Evolutionary conservation across 2,329 filamentous ascomycete species (phyloP).

Genomic region (Paramyrothecium sp.): DNA sequence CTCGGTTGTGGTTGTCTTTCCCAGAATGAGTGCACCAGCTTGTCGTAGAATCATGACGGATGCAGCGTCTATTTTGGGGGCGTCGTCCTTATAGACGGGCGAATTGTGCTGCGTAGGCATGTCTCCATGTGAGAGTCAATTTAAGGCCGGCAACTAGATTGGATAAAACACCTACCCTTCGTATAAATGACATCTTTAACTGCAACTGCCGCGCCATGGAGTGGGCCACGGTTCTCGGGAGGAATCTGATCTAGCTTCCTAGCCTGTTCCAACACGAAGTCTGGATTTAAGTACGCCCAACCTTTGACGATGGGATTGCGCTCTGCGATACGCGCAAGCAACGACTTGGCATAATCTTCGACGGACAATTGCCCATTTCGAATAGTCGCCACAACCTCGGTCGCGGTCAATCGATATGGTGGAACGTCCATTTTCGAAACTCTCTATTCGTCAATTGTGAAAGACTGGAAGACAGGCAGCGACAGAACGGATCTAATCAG

Average conservation of each 20-base stretch:
- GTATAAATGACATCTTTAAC: constrained; percentile 61
- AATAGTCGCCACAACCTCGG: constrained; percentile 35
- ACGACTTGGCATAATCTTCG: constrained; percentile 46
- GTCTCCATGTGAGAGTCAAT: constrained; percentile 26
- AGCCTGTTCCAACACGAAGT: constrained; percentile 46
- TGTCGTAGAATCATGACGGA: constrained; percentile 49
- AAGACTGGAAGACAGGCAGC: too few species aligned
- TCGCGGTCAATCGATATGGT: constrained; percentile 33
- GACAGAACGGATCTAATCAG: too few species aligned
- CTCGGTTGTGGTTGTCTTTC: constrained; percentile 56
- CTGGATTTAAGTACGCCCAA: constrained; percentile 46
- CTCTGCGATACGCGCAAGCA: constrained; percentile 41
- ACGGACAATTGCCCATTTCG: constrained; percentile 41
- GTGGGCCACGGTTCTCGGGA: constrained; percentile 42
- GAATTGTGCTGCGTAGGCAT: constrained; percentile 60
- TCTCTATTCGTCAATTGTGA: too few species aligned
- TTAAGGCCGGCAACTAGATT: not conserved
- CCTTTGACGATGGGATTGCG: constrained; percentile 45
- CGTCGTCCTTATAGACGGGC: constrained; percentile 46
- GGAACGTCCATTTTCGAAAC: too few species aligned
- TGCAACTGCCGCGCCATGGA: constrained; percentile 56
- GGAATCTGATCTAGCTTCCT: constrained; percentile 47
- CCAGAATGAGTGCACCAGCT: constrained; percentile 51
- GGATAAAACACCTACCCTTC: constrained; percentile 35
- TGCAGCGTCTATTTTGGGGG: constrained; percentile 48